Evolutionary conservation across 306 rosid species (phyloP), one percentile per base, ranked within the genome.

Genomic region (Rosa chinensis): DNA sequence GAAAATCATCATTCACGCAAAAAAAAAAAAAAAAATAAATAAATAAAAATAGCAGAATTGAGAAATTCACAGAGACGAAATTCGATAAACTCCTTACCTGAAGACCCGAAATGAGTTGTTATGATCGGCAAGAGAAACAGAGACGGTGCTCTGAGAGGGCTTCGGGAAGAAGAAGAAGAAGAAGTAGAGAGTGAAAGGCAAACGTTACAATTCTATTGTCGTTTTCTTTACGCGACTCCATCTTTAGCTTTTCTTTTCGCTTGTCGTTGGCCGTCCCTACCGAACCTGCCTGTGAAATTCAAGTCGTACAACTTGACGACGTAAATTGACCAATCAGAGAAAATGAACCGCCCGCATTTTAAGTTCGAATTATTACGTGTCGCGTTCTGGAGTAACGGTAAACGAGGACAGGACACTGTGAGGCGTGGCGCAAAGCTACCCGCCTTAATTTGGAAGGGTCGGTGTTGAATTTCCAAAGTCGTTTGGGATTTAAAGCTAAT

Each of bases 131-230:
- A 42, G 53, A 6, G n/a, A 17, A 61, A 52, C 21, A 49, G 72
- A 35, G 5, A 42, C 21, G 53, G 39, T 5, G 49, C 58, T 13
- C 52, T 12, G 66, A 43, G 11, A 53, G 49, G 1, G 16, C 2
- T 21, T 42, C 17, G 18, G 1, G 17, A 18, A 18, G 76, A 39
- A 40, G 8, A 13, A 43, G 76, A 67, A 42, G 13, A 21, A 71
- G 64, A 44, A 6, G 79, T 52, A 73, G 48, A 32, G 25, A 7
- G 18, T 21, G 37, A 17, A 1, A 18, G 1, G 4, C 47, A 10
- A 40, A 86, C 85, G 81, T 81, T 71, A 49, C 50, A 42, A 56
- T 2, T 79, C 48, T 69, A 58, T 35, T 66, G 81, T 85, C 84
- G 89, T 85, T 72, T 85, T 70, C 23, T 5, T n/a, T 42, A 4